Evolutionary conservation across 352 stramenopile genomes (phyloP).

Genomic region (Phytophthora nicotianae): DNA sequence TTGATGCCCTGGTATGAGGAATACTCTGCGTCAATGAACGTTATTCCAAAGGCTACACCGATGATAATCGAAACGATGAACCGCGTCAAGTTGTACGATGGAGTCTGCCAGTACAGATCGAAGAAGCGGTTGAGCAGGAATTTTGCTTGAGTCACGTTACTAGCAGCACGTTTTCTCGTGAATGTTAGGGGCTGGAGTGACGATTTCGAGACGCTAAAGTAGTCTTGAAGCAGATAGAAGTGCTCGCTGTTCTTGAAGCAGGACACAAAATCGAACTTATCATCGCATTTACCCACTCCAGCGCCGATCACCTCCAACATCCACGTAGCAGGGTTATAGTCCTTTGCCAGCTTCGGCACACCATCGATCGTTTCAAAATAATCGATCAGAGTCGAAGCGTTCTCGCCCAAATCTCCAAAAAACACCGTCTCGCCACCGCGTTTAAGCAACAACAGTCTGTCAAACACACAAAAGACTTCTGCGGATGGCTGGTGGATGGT

Average conservation of each 20-base stretch:
- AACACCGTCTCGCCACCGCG: slow-evolving; percentile 22
- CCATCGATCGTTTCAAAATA: slow-evolving; percentile 72
- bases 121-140: slow-evolving; percentile 16
- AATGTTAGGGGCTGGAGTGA: slow-evolving; percentile 2
- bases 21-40: slow-evolving; percentile 26
- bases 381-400: slow-evolving; percentile 44
- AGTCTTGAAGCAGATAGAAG: background rate
- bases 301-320: slow-evolving; percentile 35
- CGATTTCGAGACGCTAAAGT: background rate
- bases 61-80: slow-evolving; percentile 16
- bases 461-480: slow-evolving; percentile 19
- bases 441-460: slow-evolving; percentile 18
- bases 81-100: slow-evolving; percentile 19
- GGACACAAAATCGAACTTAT: slow-evolving; percentile 9
- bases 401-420: slow-evolving; percentile 34
- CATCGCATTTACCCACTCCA: slow-evolving; percentile 34
- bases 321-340: slow-evolving; percentile 47
- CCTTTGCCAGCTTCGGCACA: slow-evolving; percentile 42
- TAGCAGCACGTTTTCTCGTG: slow-evolving; percentile 8
- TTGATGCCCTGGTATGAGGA: slow-evolving; percentile 36
- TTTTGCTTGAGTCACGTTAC: slow-evolving; percentile 7
- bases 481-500: slow-evolving; percentile 22
- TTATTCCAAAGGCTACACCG: slow-evolving; percentile 15
- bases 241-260: slow-evolving; percentile 9
- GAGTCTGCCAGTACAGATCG: slow-evolving; percentile 12